Conservation (phyloP, 129 eudicot genomes). For the Flaveria sonorensis region DNA sequence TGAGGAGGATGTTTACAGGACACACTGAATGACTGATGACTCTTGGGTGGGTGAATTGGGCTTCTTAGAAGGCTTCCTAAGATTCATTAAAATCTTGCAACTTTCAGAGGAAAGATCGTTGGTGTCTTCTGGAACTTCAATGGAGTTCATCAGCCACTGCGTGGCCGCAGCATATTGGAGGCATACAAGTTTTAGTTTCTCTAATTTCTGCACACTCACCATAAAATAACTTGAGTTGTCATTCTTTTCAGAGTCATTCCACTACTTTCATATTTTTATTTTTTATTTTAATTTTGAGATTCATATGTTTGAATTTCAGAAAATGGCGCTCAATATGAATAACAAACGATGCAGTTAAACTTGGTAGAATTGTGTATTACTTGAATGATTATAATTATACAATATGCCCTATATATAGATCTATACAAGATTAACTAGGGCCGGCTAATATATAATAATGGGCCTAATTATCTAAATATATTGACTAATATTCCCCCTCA, state of each 20-base stretch:
- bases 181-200: slow-evolving; percentile 81
- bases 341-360: no score
- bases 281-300: background rate
- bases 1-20: slow-evolving; percentile 49
- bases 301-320: slow-evolving; percentile 3
- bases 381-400: no score
- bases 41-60: slow-evolving; percentile 57
- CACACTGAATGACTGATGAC: slow-evolving; percentile 56
- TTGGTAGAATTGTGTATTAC: no score
- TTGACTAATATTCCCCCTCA: no score
- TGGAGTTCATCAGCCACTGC: slow-evolving; percentile 80
- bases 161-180: slow-evolving; percentile 92
- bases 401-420: no score
- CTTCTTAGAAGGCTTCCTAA: slow-evolving; percentile 55
- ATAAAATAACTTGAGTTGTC: background rate
- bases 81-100: slow-evolving; percentile 47
- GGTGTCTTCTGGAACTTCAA: slow-evolving; percentile 45
- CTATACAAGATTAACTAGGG: no score
- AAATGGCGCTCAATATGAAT: slow-evolving; percentile 7
- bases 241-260: background rate
- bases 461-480: no score
- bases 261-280: background rate
- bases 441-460: no score
- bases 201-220: slow-evolving; percentile 74
- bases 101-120: slow-evolving; percentile 32